These are phyloP conservation scores for Cupressus sempervirens DNA, from an alignment of 75 land plant species.

Conservation along the genomic window DNA sequence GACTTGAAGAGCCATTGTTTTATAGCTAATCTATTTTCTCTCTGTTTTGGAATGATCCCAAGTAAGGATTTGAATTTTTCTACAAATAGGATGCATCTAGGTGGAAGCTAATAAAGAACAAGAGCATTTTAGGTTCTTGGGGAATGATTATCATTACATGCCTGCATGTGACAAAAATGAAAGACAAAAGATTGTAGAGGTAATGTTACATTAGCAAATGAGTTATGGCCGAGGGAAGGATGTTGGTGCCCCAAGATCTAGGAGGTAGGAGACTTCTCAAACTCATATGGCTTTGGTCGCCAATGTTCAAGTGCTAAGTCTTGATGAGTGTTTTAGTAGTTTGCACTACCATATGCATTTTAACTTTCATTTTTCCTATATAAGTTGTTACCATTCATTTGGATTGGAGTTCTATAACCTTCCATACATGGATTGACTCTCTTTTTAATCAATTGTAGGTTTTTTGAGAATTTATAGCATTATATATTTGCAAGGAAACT, in stretches of 20 bases:
- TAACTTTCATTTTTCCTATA: neutral
- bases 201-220: conserved; percentile 74
- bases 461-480: conserved; percentile 66
- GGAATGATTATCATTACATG: conserved; percentile 43
- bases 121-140: conserved; percentile 45
- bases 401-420: neutral
- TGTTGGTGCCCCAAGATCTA: conserved; percentile 42
- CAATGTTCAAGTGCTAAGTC: conserved; percentile 41
- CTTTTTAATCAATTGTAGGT: conserved; percentile 28
- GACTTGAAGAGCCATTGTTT: neutral
- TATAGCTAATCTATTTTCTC: neutral
- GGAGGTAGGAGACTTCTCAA: conserved; percentile 47
- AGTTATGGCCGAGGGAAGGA: conserved; percentile 60
- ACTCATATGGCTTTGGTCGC: conserved; percentile 59
- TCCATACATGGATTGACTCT: neutral
- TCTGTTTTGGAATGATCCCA: neutral
- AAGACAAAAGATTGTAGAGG: conserved; percentile 68
- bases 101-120: conserved; percentile 65
- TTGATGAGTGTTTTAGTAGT: neutral
- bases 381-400: neutral
- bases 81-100: conserved; percentile 55
- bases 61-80: neutral
- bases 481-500: too few species aligned
- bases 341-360: neutral
- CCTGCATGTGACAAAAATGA: conserved; percentile 45